Percentiles rank a stretch among this genome's conserved stretches.
phyloP scores from a whole-genome alignment of 192 early-diverging fungal species.

The Jimgerdemannia lactiflua region DNA sequence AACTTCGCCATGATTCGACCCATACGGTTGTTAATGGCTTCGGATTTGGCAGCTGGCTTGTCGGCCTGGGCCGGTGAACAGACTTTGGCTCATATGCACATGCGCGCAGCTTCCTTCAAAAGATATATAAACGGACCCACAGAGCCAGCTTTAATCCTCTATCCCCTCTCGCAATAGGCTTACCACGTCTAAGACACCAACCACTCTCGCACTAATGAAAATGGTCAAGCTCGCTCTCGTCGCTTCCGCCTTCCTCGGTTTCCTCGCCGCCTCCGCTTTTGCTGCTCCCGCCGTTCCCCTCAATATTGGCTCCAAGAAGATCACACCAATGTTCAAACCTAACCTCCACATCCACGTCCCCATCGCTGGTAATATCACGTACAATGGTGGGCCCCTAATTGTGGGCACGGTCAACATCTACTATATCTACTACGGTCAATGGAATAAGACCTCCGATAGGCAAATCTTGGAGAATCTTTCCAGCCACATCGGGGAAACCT shows the following conservation, averaged over 20 bases:
- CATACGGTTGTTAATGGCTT: too few species aligned
- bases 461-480: slow-evolving; percentile 11
- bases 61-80: too few species aligned
- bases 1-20: too few species aligned
- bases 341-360: too few species aligned
- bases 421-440: slow-evolving; percentile 16
- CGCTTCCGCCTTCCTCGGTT: not conserved
- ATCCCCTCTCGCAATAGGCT: too few species aligned
- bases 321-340: not conserved
- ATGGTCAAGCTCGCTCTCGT: not conserved
- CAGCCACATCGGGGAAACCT: not conserved
- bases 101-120: too few species aligned
- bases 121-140: too few species aligned
- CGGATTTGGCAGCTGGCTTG: too few species aligned
- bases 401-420: slow-evolving; percentile 12
- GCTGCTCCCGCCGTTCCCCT: not conserved
- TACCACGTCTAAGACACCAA: too few species aligned
- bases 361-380: slow-evolving; percentile 3
- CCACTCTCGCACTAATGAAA: not conserved
- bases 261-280: not conserved
- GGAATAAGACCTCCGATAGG: slow-evolving; percentile 1
- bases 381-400: slow-evolving; percentile 14
- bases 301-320: not conserved
- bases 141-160: too few species aligned
- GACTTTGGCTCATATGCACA: too few species aligned